Evolutionary conservation across 1,284 basidiomycete genomes (phyloP), one percentile per base, ranked within the genome.

Genomic region (Schizophyllum amplum): DNA sequence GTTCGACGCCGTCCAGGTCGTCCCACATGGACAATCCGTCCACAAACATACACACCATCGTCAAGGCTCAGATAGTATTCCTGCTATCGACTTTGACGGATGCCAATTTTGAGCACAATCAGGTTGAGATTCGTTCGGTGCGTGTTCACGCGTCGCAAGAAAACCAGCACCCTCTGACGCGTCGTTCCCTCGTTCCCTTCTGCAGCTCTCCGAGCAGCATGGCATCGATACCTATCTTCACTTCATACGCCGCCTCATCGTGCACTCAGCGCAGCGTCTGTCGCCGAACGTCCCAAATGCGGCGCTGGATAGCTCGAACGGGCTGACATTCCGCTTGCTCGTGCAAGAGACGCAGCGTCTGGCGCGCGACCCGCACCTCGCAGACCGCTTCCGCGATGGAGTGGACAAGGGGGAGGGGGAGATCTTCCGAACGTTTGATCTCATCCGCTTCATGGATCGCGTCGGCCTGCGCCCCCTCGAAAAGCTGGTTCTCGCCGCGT

Each of bases 171-270:
- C 50, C 5, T 24, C 52, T 61, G 56, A 54, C 53, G 54, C 42
- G 5, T 17, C 61, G 60, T 62, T 55, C 61, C 59, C 57, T 51
- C 56, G 55, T 58, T 61, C 55, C 59, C 60, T 61, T 60, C 56
- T 57, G 46, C 70, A 97, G 94, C 83, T 97, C 65, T 92, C 92
- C 62, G 92, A 96, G 68, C 90, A 92, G 69, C 92, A 97, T 80
- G 92, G 93, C 57, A 81, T 92, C 66, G 94, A 96, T 71, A 95
- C 93, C 62, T 96, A 97, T 74, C 83, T 94, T 60, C 93, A 97
- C 73, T 95, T 95, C 75, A 90, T 98, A 63, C 89, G 94, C 61
- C 88, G 94, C 60, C 87, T 96, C 70, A 91, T 95, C 66, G 83
- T 88, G 51, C 88, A 92, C 61, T 88, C 87, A n/a, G 86, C 88